Evolutionary conservation across 306 rosid genomes (phyloP).

Genomic region (Lathyrus tuberosus): DNA sequence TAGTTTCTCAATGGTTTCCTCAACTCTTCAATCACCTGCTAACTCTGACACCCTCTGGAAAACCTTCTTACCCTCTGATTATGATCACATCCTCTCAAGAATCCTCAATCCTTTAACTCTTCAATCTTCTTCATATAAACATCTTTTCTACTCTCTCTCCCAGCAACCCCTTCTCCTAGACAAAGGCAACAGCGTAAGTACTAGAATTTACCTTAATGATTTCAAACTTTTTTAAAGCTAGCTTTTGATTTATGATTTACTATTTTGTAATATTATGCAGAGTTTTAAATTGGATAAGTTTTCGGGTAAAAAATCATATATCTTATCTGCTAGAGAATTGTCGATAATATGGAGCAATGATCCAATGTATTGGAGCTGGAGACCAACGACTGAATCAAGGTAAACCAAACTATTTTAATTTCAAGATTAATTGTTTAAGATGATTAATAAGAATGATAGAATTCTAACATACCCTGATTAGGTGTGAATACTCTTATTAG

Average conservation of each 20-base stretch:
- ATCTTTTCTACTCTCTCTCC: slow-evolving; percentile 54
- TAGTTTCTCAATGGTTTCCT: slow-evolving; percentile 53
- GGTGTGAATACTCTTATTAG: too few species aligned
- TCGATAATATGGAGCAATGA: slow-evolving; percentile 53
- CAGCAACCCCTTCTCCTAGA: slow-evolving; percentile 54
- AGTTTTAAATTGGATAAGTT: slow-evolving; percentile 58
- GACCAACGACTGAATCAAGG: slow-evolving; percentile 56
- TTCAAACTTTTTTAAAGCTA: too few species aligned
- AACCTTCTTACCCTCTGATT: slow-evolving; percentile 59
- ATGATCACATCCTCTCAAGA: slow-evolving; percentile 39
- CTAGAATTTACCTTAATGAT: not conserved
- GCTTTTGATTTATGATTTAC: not conserved
- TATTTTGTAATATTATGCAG: slow-evolving; percentile 28
- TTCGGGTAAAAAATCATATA: slow-evolving; percentile 50
- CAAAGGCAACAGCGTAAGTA: slow-evolving; percentile 52
- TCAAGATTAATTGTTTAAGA: not conserved
- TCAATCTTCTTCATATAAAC: slow-evolving; percentile 47
- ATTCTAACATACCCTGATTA: too few species aligned
- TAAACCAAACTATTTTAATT: not conserved
- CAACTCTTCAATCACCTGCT: slow-evolving; percentile 46
- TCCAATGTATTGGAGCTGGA: slow-evolving; percentile 71
- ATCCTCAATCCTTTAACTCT: slow-evolving; percentile 33
- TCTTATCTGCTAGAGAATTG: slow-evolving; percentile 62
- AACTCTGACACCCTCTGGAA: slow-evolving; percentile 65
- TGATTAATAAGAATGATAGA: too few species aligned